Evolutionary conservation across 2,329 filamentous ascomycete species (phyloP).

Genomic region (Monosporascus ibericus): DNA sequence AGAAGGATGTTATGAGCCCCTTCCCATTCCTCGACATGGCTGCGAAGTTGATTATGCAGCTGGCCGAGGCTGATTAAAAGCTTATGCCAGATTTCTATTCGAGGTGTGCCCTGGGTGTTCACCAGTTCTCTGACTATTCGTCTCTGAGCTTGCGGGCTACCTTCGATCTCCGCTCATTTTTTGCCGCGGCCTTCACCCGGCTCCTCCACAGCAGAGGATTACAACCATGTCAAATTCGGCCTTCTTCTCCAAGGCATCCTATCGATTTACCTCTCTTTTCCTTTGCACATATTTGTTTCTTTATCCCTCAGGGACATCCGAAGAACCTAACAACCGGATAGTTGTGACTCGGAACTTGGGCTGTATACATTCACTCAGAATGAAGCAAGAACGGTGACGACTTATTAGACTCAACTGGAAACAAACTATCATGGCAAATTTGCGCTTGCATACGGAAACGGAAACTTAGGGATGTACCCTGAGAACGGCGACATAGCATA

Average conservation of each 20-base stretch:
- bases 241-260: not conserved
- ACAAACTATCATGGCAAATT: too few species aligned
- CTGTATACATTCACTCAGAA: too few species aligned
- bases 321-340: not conserved
- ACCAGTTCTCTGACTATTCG: not conserved
- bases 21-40: slow-evolving; percentile 96
- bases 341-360: too few species aligned
- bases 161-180: not conserved
- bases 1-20: slow-evolving; percentile 91
- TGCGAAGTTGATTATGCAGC: slow-evolving; percentile 83
- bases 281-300: not conserved
- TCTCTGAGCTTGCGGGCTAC: not conserved
- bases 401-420: too few species aligned
- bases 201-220: not conserved
- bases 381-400: too few species aligned
- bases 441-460: too few species aligned
- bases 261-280: not conserved
- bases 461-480: too few species aligned
- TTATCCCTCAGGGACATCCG: not conserved
- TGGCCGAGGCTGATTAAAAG: slow-evolving; percentile 68
- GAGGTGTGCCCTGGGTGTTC: not conserved
- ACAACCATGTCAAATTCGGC: not conserved
- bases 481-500: too few species aligned
- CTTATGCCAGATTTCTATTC: not conserved
- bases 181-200: not conserved